Evolutionary conservation across 2,329 filamentous ascomycete species (phyloP), one percentile per base, ranked within the genome.

Genomic region (Fusarium siculi): DNA sequence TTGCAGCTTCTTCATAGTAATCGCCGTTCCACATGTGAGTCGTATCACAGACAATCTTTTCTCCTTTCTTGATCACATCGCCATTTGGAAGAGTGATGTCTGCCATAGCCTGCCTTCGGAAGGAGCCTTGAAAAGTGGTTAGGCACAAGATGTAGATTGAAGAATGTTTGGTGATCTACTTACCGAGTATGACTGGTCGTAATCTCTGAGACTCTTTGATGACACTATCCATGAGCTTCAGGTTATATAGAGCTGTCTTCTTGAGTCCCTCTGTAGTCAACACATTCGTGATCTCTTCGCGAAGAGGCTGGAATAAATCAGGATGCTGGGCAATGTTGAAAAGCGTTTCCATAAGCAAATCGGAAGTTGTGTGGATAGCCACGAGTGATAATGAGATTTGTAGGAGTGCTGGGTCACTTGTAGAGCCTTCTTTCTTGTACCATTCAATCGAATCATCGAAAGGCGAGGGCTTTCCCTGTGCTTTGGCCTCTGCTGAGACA

Each of bases 291-390:
- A 84, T 82, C 58, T 88, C 86, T 25, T 86, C 80, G 7, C 84
- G 81, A 30, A 88, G 77, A 4, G 72, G 71, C 7, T 81, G 78
- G 14, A 86, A 52, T 25, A 80, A 82, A 0, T 80, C 76, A 7
- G 79, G 77, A 25, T 84, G 82, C 7, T 82, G 81, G 0, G 86
- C 87, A 32, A 89, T 74, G 6, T 73, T 66, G 4, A 69, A 55
- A 9, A 79, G 61, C 2, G 68, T 70, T 23, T 75, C 67, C 10
- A 62, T 52, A 2, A 78, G 40, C 12, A 78, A 37, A 15, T 79
- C 77, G 9, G 84, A 82, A 0, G 88, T 88, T 2, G 88, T 89
- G 76, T 90, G 87, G 37, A 89, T 88, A 7, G 86, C 85, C 2
- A 87, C 87, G 46, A 88, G 84, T 2, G 82, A 81, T 25, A 81